Evolutionary conservation across 371 early-diverging fungal genomes (phyloP), one percentile per base, ranked within the genome.

Genomic region (Mucor piriformis): DNA sequence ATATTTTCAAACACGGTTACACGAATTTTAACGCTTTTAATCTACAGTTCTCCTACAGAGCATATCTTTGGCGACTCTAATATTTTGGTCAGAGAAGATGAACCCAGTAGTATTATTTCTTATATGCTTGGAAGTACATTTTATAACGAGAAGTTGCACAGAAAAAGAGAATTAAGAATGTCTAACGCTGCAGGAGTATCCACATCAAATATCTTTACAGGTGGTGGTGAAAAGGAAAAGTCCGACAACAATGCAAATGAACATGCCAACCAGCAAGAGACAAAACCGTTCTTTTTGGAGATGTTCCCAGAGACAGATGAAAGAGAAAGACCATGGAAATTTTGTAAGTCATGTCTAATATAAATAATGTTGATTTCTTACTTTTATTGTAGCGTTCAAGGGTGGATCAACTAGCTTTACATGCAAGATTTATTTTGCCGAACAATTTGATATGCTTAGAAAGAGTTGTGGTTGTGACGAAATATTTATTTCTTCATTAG

Each of bases 91-190:
- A 82, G 95, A 34, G 96, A 96, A 70, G 90, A 93, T 40, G 96
- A 97, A 64, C 96, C 95, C 3, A 92, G 92, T 62, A 95, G 96
- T 0, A 92, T 97, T 49, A 88, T 97, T 29, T 94, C 98, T 0
- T 90, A 90, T 59, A 87, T 95, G 6, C 74, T 96, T 29, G 74
- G 69, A 34, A 80, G 72, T 24, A 60, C 67, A 18, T 74, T 77
- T 13, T 85, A 82, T 24, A 61, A 67, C 3, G 70, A 72, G 13
- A 70, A 77, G 38, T 61, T 82, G 0, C 54, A 62, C 7, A 65
- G 66, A 8, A 74, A 76, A 29, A 73, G 76, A 27, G 74, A 57
- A 15, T 16, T 54, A 12, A 40, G 67, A 23, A 63, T 67, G 59
- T 58, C 64, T 0, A 73, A 57, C 23, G 67, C 51, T 11, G 33